Base-by-base conservation (phyloP, 306 rosid genomes). In the Sesbania bispinosa region DNA sequence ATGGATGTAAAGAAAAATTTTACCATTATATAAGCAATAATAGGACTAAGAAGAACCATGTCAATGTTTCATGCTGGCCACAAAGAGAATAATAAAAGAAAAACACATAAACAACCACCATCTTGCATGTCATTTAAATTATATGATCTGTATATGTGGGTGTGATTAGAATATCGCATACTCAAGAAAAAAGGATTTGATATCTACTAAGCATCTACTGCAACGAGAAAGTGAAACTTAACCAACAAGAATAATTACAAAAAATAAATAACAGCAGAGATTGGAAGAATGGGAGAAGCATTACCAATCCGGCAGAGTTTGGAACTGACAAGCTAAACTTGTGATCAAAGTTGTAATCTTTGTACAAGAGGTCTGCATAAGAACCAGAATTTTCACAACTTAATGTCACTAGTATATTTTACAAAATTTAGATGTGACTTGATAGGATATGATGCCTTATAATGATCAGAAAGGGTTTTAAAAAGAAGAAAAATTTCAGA, bases 311-410 rank as follows among this genome's bases (percentile, higher is more conserved):
- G 62, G 84, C 65, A 27, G 92, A 52, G 74, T 82, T 88, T 32
- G 85, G 92, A 35, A 93, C 74, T 1, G 90, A 82, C 50, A 93
- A 62, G 81, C 79, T 85, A 82, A 85, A 87, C 85, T 93, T 93
- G 69, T 90, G 97, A 72, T 87, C 89, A 18, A 83, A 90, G 87
- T 83, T 87, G 87, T 90, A 93, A 67, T 93, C 98, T 77, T 84
- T 93, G 73, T 89, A 88, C 81, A 93, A 80, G 36, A 93, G 86
- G 78, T 90, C 98, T 90, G 96, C 87, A 77, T 1, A 50, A 59
- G 21, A 62, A 79, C 43, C 32, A 68, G 2, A 43, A 33, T 26
- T 23, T 23, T 41, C 3, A 19, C 15, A 24, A 11, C 54, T 75
- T 45, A 29, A n/a, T 32, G 15, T 13, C 16, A 51, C 20, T 10